These are phyloP conservation scores for Monosporozyma siamensis DNA, from an alignment of 805 yeast species.

Conservation along the genomic window DNA sequence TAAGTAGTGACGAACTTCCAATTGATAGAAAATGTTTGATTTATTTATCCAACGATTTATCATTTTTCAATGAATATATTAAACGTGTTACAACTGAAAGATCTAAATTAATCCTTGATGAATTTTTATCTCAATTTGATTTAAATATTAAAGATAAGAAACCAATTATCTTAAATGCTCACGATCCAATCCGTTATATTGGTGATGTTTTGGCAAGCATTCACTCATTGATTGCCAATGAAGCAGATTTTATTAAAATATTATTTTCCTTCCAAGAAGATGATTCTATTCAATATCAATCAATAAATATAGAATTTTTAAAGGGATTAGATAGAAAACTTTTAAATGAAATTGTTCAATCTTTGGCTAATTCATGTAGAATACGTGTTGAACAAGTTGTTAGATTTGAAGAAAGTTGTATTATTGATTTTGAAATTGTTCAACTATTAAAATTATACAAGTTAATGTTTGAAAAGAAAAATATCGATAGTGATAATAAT, in stretches of 20 bases:
- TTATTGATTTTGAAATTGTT: conserved; percentile 47
- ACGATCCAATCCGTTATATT: conserved; percentile 72
- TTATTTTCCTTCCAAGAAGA: conserved; percentile 39
- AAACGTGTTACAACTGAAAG: conserved; percentile 60
- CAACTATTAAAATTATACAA: conserved; percentile 59
- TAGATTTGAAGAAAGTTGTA: conserved; percentile 51
- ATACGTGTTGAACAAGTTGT: conserved; percentile 61
- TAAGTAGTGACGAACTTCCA: conserved; percentile 9
- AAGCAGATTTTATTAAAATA: conserved; percentile 61
- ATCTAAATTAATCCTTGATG: conserved; percentile 52
- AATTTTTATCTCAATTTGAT: conserved; percentile 51
- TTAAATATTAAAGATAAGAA: conserved; percentile 16
- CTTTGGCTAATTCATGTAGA: conserved; percentile 42
- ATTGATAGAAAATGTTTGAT: conserved; percentile 29
- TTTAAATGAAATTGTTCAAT: conserved; percentile 25
- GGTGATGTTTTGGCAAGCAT: conserved; percentile 86
- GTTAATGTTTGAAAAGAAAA: conserved; percentile 50
- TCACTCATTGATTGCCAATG: conserved; percentile 80
- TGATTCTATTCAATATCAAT: conserved; percentile 9
- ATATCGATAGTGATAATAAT: conserved; percentile 17
- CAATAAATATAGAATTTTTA: conserved; percentile 16
- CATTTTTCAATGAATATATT: conserved; percentile 50
- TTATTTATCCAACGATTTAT: conserved; percentile 35
- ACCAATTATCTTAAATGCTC: conserved; percentile 57
- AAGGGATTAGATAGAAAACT: conserved; percentile 22